Evolutionary conservation across 2,329 filamentous ascomycete genomes (phyloP).

Genomic region (Hypoxylon rubiginosum): DNA sequence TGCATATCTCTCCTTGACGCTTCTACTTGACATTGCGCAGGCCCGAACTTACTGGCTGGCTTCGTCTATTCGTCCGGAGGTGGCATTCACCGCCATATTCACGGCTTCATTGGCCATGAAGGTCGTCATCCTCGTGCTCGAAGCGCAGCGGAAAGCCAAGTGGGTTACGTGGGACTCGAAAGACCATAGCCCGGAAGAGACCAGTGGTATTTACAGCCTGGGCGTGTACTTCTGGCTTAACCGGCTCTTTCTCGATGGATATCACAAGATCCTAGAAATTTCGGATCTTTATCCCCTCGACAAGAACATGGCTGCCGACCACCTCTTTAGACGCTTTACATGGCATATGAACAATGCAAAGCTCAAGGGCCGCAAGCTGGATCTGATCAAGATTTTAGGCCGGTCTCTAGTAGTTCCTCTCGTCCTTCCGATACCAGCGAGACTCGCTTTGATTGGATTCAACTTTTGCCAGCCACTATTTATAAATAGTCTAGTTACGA

Average conservation of each 20-base stretch:
- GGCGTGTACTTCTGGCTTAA: constrained; percentile 54
- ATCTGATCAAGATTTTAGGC: constrained; percentile 21
- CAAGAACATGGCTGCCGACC: constrained; percentile 26
- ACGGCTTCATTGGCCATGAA: constrained; percentile 35
- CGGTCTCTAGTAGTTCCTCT: constrained; percentile 19
- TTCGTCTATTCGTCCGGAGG: constrained; percentile 22
- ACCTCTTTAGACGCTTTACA: constrained; percentile 19
- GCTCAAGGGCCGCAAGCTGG: constrained; percentile 1
- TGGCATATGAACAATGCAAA: constrained; percentile 6
- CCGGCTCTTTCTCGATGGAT: constrained; percentile 47
- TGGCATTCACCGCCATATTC: constrained; percentile 32
- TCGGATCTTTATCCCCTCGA: constrained; percentile 37
- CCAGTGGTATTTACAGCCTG: constrained; percentile 51
- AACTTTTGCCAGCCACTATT: constrained; percentile 54
- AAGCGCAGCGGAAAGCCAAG: constrained; percentile 27
- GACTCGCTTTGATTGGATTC: constrained; percentile 49
- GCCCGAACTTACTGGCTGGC: constrained; percentile 60
- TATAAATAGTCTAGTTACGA: constrained; percentile 49
- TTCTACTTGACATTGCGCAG: constrained; percentile 60
- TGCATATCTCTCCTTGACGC: constrained; percentile 57
- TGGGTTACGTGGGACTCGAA: constrained; percentile 34
- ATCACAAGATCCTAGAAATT: constrained; percentile 26
- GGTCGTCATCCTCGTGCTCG: constrained; percentile 26
- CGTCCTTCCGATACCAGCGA: constrained; percentile 39
- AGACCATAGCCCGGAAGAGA: constrained; percentile 50